These are phyloP conservation scores for Tolypocladium cylindrosporum DNA, from an alignment of 2,329 filamentous ascomycete genomes.

Conservation along the genomic window DNA sequence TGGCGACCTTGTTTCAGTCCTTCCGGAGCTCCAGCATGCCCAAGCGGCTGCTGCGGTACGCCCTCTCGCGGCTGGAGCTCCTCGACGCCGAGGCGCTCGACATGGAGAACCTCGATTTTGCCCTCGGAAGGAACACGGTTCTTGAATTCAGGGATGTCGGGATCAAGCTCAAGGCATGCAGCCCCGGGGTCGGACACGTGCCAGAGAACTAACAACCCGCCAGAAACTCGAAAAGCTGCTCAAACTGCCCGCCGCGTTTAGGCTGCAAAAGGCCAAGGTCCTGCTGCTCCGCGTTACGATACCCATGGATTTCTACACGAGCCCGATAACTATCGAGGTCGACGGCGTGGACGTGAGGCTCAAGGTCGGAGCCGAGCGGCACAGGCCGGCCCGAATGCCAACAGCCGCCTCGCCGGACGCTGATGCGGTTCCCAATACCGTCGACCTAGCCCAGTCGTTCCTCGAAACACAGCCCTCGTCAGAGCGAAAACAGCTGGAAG, in stretches of 20 bases:
- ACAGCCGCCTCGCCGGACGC: constrained; percentile 16
- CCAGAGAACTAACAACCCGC: constrained; percentile 1
- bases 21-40: constrained; percentile 65
- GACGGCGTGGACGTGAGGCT: constrained; percentile 69
- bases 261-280: constrained; percentile 65
- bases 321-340: constrained; percentile 71
- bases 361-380: constrained; percentile 31
- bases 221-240: constrained; percentile 73
- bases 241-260: constrained; percentile 62
- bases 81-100: constrained; percentile 83
- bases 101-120: constrained; percentile 75
- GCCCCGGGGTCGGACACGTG: not conserved
- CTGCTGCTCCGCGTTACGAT: constrained; percentile 70
- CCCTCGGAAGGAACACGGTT: constrained; percentile 69
- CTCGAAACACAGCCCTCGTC: constrained; percentile 58
- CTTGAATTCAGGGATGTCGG: constrained; percentile 84
- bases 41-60: constrained; percentile 82
- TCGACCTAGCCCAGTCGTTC: constrained; percentile 69
- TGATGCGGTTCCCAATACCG: constrained; percentile 52
- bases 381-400: constrained; percentile 31
- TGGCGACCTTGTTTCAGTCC: constrained; percentile 63
- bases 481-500: constrained; percentile 59
- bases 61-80: constrained; percentile 70
- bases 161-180: constrained; percentile 60
- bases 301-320: constrained; percentile 79